Evolutionary conservation across 2,329 filamentous ascomycete genomes (phyloP).

Genomic region (Penicillium sp.): DNA sequence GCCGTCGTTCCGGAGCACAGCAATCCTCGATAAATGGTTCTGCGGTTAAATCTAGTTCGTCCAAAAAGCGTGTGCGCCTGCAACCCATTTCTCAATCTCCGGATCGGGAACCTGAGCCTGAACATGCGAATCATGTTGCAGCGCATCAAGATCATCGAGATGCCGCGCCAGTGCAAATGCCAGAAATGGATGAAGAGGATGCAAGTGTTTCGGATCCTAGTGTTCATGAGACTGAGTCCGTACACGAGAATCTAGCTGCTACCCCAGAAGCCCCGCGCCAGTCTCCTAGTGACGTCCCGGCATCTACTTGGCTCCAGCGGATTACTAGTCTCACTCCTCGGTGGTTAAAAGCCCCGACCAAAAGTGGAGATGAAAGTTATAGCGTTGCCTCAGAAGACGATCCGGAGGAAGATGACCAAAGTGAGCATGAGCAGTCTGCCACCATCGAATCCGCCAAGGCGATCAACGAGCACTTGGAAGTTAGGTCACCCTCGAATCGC

Average conservation of each 20-base stretch:
- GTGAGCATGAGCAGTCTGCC: slow-evolving; percentile 16
- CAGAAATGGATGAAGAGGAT: slow-evolving; percentile 4
- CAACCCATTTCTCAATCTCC: slow-evolving; percentile 25
- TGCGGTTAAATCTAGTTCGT: slow-evolving; percentile 12
- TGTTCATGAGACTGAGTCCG: slow-evolving; percentile 12
- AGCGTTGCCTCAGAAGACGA: slow-evolving; percentile 16
- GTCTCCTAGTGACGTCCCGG: slow-evolving; percentile 16
- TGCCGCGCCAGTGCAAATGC: not conserved
- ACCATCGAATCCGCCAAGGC: slow-evolving; percentile 13
- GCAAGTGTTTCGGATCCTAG: slow-evolving; percentile 12
- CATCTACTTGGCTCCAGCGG: slow-evolving; percentile 36
- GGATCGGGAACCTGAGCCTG: slow-evolving; percentile 18
- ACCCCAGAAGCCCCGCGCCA: slow-evolving; percentile 22
- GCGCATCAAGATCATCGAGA: not conserved
- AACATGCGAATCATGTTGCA: not conserved
- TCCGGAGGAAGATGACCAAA: slow-evolving; percentile 13
- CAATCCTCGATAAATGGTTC: slow-evolving; percentile 11
- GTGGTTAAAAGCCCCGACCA: slow-evolving; percentile 32
- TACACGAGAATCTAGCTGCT: slow-evolving; percentile 12
- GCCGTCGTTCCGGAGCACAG: slow-evolving; percentile 13
- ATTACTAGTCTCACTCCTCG: slow-evolving; percentile 32
- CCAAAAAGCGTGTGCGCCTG: slow-evolving; percentile 17
- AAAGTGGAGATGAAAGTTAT: slow-evolving; percentile 16
- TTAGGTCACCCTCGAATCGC: slow-evolving; percentile 11
- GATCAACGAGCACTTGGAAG: slow-evolving; percentile 12